These are phyloP conservation scores for Aspergillus brasiliensis DNA, from an alignment of 2,329 filamentous ascomycete species.

Conservation along the genomic window DNA sequence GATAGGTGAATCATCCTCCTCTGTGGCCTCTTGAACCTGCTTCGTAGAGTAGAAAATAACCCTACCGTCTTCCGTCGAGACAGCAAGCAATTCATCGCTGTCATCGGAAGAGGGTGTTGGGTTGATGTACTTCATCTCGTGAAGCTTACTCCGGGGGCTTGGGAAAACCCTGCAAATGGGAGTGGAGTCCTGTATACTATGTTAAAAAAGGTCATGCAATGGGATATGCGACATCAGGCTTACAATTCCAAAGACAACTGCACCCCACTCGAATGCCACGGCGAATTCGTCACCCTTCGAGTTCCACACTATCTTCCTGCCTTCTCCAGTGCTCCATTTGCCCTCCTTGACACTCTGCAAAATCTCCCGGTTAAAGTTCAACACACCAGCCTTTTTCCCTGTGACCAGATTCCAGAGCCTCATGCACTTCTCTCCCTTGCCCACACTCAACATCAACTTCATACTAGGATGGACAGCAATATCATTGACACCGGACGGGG, in stretches of 20 bases:
- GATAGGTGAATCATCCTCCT: constrained; percentile 55
- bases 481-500: constrained; percentile 87
- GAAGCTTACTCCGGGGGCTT: constrained; percentile 73
- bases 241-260: constrained; percentile 79
- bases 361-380: constrained; percentile 77
- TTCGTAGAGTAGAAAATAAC: constrained; percentile 80
- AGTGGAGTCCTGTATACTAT: constrained; percentile 64
- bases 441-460: constrained; percentile 94
- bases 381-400: constrained; percentile 88
- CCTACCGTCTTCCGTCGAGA: constrained; percentile 88
- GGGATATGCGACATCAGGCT: constrained; percentile 21
- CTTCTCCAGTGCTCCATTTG: constrained; percentile 77
- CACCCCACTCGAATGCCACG: constrained; percentile 83
- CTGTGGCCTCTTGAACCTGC: constrained; percentile 40
- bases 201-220: constrained; percentile 2
- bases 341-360: constrained; percentile 76
- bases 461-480: constrained; percentile 95
- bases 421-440: constrained; percentile 88
- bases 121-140: constrained; percentile 73
- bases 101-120: constrained; percentile 47
- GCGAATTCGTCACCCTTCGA: constrained; percentile 77
- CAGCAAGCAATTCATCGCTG: constrained; percentile 63
- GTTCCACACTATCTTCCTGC: constrained; percentile 79
- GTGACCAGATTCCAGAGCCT: constrained; percentile 95
- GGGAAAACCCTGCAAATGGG: constrained; percentile 74